phyloP scores from a whole-genome alignment of 192 early-diverging fungal species.

The Backusella circina region DNA sequence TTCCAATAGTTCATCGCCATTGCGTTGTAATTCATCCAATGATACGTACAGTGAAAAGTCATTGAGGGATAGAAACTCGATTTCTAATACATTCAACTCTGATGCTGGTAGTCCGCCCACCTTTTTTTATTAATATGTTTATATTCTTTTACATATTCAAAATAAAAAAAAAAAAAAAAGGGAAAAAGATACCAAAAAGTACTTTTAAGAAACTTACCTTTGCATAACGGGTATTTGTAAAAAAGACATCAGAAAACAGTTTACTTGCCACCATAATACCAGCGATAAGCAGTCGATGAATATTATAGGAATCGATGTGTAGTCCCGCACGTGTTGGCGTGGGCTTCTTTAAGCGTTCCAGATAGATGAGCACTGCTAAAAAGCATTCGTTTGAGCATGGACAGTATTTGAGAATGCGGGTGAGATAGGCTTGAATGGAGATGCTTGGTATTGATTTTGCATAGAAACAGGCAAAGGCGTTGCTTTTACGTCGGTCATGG shows the following conservation, averaged over 20 bases:
- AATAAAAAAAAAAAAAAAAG: background rate
- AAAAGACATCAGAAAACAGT: constrained; percentile 91
- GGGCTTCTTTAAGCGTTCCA: constrained; percentile 78
- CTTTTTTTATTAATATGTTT: constrained; percentile 20
- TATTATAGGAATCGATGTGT: constrained; percentile 80
- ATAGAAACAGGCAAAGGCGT: constrained; percentile 76
- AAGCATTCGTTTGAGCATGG: constrained; percentile 92
- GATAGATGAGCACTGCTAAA: constrained; percentile 82
- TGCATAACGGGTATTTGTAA: constrained; percentile 88
- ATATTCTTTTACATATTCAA: background rate
- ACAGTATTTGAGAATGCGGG: constrained; percentile 90
- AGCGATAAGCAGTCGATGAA: constrained; percentile 89
- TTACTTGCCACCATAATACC: constrained; percentile 90
- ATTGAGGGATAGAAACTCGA: constrained; percentile 79
- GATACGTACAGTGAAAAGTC: constrained; percentile 77
- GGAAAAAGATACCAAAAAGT: no score
- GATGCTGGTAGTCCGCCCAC: constrained; percentile 84
- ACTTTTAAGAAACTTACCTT: constrained; percentile 53
- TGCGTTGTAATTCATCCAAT: constrained; percentile 74
- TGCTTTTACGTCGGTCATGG: constrained; percentile 77
- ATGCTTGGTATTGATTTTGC: constrained; percentile 89
- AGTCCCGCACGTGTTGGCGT: constrained; percentile 56
- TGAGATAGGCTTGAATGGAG: constrained; percentile 79
- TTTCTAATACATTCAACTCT: constrained; percentile 85
- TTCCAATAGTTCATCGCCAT: constrained; percentile 67